Conservation (phyloP, 129 eudicot species). For the Kitagawia praeruptora region DNA sequence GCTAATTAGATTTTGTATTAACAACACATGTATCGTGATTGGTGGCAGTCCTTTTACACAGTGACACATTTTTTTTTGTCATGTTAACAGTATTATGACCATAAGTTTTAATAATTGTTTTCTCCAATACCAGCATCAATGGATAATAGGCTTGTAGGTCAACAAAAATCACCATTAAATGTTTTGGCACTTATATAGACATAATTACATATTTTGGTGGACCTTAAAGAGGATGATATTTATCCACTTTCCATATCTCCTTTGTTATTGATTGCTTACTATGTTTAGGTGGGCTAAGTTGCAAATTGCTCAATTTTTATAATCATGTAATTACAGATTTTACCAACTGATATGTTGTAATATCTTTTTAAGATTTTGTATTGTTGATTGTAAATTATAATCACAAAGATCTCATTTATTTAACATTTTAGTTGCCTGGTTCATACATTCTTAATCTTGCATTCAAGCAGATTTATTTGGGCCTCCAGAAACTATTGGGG, state of each 20-base stretch:
- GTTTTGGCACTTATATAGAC: neutral
- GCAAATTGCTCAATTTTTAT: neutral
- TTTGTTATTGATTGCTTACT: neutral
- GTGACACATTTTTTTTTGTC: neutral
- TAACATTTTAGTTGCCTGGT: neutral
- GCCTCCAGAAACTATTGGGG: slow-evolving; percentile 52
- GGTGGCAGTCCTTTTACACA: neutral
- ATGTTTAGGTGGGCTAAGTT: neutral
- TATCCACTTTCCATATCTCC: neutral
- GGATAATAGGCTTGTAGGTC: neutral
- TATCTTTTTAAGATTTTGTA: neutral
- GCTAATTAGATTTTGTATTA: neutral
- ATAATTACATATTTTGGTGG: neutral
- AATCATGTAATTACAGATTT: neutral
- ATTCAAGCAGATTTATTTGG: slow-evolving; percentile 48
- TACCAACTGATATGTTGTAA: neutral
- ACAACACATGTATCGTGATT: neutral
- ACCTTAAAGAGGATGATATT: neutral
- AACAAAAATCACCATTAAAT: neutral
- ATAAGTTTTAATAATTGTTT: neutral
- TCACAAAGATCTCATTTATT: neutral
- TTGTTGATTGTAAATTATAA: neutral
- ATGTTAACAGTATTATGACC: neutral
- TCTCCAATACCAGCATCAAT: neutral
- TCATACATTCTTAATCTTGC: neutral